Evolutionary conservation across 345 rosid species (phyloP), one percentile per base, ranked within the genome.

Genomic region (Psidium guajava): DNA sequence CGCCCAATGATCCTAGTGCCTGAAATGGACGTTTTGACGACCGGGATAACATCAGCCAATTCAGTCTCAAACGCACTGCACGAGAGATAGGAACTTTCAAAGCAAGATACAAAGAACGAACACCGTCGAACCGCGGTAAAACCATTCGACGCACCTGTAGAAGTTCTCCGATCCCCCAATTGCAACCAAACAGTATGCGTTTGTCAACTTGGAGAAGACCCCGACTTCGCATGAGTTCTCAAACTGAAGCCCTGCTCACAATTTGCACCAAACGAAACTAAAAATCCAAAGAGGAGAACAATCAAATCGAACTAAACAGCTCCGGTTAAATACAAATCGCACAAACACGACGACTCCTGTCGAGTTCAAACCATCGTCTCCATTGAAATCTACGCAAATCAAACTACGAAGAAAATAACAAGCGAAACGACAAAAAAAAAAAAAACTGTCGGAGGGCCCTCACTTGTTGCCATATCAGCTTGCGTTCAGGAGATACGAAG

Each of bases 1-100:
- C 98, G 91, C 24, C 98, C 98, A 36, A 97, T 93, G 42, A 97
- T 97, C 87, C 96, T 90, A 59, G 96, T 95, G 86, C 95, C 99
- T 3, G 87, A 94, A 87, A 97, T 88, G 61, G 98, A 96, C 49
- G 99, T 94, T 88, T 97, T 97, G 84, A 96, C 95, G 44, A 96
- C 96, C 47, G 99, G 99, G 82, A 97, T 93, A 53, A 87, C 95
- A 89, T 90, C 98, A 4, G 97, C 95, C 53, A 97, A 87, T 89
- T 97, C 99, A 2, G 95, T n/a, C 92, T 97, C 99, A 84, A 95
- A 96, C 8, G 93, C 81, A 86, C 99, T 94, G 88, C 54, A 51
- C 61, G 86, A 85, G 28, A n/a, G 11, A 86, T 18, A 54, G 85
- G 27, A 42, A 57, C 25, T 56, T 77, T 82, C 56, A 27, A 59